Evolutionary conservation across 1,139 yeast genomes (phyloP).

Genomic region (Zygoascus meyerae): DNA sequence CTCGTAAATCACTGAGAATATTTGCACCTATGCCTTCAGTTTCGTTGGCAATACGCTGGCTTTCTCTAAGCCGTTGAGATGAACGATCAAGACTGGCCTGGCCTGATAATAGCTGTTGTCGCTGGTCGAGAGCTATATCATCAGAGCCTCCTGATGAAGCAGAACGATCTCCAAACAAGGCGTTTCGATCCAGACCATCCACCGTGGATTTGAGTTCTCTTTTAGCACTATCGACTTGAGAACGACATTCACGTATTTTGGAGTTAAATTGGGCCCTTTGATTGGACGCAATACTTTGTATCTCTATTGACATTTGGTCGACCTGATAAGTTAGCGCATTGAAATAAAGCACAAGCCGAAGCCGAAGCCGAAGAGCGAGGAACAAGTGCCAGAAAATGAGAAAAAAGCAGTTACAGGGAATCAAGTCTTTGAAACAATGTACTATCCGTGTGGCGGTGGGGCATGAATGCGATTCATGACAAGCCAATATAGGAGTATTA

Average conservation of each 20-base stretch:
- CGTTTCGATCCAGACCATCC: constrained; percentile 57
- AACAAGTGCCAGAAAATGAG: too few species aligned
- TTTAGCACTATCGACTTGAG: constrained; percentile 56
- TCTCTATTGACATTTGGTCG: constrained; percentile 76
- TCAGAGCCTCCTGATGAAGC: constrained; percentile 29
- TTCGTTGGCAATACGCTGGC: constrained; percentile 86
- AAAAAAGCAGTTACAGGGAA: too few species aligned
- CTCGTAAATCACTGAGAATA: constrained; percentile 78
- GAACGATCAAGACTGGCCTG: constrained; percentile 80
- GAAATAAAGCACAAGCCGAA: too few species aligned
- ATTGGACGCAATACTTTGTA: constrained; percentile 70
- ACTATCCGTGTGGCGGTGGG: too few species aligned
- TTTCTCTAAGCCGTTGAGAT: constrained; percentile 75
- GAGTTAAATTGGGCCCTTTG: constrained; percentile 64
- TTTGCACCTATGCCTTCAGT: constrained; percentile 91
- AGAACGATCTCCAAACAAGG: constrained; percentile 56
- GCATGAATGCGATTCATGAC: too few species aligned
- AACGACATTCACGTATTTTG: constrained; percentile 60
- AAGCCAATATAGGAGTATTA: too few species aligned
- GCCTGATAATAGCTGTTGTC: constrained; percentile 73
- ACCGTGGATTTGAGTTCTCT: constrained; percentile 37
- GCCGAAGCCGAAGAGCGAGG: too few species aligned
- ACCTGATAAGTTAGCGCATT: constrained; percentile 28
- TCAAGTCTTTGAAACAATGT: too few species aligned
- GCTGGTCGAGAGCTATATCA: constrained; percentile 57